phyloP scores from a whole-genome alignment of 1,139 yeast genomes.

The Suhomyces atakaporum region DNA sequence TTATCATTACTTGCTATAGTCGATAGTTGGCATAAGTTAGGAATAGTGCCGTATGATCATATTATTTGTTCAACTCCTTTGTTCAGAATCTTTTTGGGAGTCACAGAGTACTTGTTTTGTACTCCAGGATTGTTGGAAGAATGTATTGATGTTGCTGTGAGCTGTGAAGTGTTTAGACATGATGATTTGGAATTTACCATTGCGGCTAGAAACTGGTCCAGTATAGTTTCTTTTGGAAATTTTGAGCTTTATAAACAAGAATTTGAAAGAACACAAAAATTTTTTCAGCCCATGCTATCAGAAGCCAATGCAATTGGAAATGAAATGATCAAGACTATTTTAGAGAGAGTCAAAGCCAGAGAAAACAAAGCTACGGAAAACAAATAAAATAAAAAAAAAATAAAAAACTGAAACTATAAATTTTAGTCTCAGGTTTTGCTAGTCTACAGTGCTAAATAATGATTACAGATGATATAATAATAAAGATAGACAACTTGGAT shows the following conservation, averaged over 20 bases:
- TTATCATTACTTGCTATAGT: conserved; percentile 85
- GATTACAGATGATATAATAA: no score
- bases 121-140: conserved; percentile 79
- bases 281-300: conserved; percentile 81
- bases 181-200: conserved; percentile 87
- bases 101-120: conserved; percentile 86
- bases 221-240: conserved; percentile 74
- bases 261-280: conserved; percentile 77
- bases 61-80: conserved; percentile 94
- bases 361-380: conserved; percentile 26
- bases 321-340: conserved; percentile 90
- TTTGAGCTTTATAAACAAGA: conserved; percentile 69
- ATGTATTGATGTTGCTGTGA: conserved; percentile 70
- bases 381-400: no score
- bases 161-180: conserved; percentile 68
- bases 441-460: no score
- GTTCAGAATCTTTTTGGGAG: conserved; percentile 90
- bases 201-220: conserved; percentile 86
- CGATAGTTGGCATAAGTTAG: conserved; percentile 86
- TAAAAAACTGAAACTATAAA: no score
- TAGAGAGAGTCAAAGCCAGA: conserved; percentile 50
- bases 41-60: conserved; percentile 92
- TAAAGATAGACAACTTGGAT: neutral
- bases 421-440: no score
- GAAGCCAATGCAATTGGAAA: conserved; percentile 93